These are phyloP conservation scores for Fusarium sarcochroum DNA, from an alignment of 2,329 filamentous ascomycete genomes.

Conservation along the genomic window DNA sequence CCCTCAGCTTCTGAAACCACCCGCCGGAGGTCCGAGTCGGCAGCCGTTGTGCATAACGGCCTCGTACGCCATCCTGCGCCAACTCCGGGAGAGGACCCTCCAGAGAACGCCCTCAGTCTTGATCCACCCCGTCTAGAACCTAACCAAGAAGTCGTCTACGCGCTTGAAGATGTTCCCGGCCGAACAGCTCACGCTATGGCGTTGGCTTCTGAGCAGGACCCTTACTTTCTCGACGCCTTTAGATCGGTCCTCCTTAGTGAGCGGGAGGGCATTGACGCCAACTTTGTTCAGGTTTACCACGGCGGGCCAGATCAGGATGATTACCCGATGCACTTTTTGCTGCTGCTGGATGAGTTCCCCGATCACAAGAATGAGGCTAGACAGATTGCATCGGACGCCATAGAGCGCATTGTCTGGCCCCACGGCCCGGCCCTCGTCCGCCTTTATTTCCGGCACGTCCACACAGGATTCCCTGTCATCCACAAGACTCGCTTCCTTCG, in stretches of 20 bases:
- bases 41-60: slow-evolving; percentile 47
- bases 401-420: slow-evolving; percentile 59
- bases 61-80: slow-evolving; percentile 37
- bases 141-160: slow-evolving; percentile 45
- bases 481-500: slow-evolving; percentile 61
- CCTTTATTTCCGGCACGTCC: slow-evolving; percentile 62
- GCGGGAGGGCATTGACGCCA: slow-evolving; percentile 60
- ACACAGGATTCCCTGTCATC: slow-evolving; percentile 60
- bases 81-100: slow-evolving; percentile 6
- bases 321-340: slow-evolving; percentile 61
- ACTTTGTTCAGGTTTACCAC: slow-evolving; percentile 59
- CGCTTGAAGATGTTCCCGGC: slow-evolving; percentile 59
- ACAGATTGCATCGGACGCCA: slow-evolving; percentile 56
- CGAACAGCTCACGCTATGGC: slow-evolving; percentile 62
- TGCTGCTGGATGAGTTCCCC: slow-evolving; percentile 62
- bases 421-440: slow-evolving; percentile 59
- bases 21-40: slow-evolving; percentile 25
- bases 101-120: neutral
- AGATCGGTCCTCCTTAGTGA: slow-evolving; percentile 62
- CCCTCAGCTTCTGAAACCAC: slow-evolving; percentile 29
- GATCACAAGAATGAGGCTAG: slow-evolving; percentile 58
- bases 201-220: slow-evolving; percentile 61
- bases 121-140: slow-evolving; percentile 20
- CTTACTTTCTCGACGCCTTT: slow-evolving; percentile 62
- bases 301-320: slow-evolving; percentile 54